Base-by-base conservation (phyloP, 2,329 filamentous ascomycete genomes). In the Incumbomyces lentus region DNA sequence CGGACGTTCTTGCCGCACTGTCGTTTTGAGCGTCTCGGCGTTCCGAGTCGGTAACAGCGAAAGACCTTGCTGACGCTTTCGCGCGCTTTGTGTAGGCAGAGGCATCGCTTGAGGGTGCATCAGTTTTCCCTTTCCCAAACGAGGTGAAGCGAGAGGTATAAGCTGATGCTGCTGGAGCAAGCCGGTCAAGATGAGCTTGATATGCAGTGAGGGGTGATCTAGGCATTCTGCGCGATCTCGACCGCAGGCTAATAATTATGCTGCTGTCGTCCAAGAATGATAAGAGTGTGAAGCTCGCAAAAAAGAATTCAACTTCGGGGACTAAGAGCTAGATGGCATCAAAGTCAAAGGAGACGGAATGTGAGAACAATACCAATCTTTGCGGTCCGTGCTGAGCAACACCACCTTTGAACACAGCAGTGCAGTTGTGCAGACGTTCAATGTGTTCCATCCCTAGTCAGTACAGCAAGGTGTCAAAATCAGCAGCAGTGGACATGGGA, bases 101-200 rank as follows among this genome's bases (percentile, higher is more conserved):
- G 14, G 29, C 12, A 11, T 44, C 12, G 6, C 4, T 6, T 35
- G 13, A 17, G 6, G 33, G 33, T 17, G 13, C 16, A 17, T 4
- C 16, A 4, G 6, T 12, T n/a, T 35, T 11, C 16, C 12, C 12
- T 6, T 6, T 35, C 12, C 16, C 16, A 26, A 40, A 40, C 8
- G 38, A 11, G 12, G 17, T 40, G 38, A 40, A 44, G 30, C 31
- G 41, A 32, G 41, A 44, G n/a, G 30, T 35, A 18, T 44, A 44
- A 11, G 41, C 18, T 5, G 41, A 34, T 35, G 41, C 19, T 44
- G 30, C 41, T 12, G 41, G n/a, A 16, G 30, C 7, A 3, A 44
- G 16, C 11, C 32, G 14, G 18, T 33, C 30, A 3, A 44, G 16
- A 18, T 35, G 32, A 7, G 32, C 30, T 12, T 17, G 33, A 8